Percentiles rank a stretch among this genome's conserved stretches.
phyloP scores from a whole-genome alignment of 148 eudicot species.

The Diospyros kaki region DNA sequence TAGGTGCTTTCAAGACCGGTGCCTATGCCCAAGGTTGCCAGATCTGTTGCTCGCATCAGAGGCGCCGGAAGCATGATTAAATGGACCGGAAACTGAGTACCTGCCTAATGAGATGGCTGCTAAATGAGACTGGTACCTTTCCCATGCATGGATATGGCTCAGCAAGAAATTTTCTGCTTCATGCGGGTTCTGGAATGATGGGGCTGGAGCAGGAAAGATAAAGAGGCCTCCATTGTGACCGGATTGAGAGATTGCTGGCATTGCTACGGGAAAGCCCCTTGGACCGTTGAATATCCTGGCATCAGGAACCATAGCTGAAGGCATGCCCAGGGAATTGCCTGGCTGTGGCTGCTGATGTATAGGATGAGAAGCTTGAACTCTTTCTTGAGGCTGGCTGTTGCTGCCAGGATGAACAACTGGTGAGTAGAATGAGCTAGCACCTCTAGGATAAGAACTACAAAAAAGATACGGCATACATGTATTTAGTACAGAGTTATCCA shows the following conservation, averaged over 20 bases:
- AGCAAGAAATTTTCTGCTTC: conserved; percentile 17
- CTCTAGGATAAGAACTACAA: conserved; percentile 5
- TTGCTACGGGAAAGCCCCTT: conserved; percentile 16
- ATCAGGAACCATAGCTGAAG: conserved; percentile 15
- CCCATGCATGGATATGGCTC: conserved; percentile 5
- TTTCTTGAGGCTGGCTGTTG: conserved; percentile 20
- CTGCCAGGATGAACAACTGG: conserved; percentile 5
- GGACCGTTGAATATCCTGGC: conserved; percentile 26
- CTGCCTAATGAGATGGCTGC: conserved; percentile 17
- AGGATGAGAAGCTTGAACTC: conserved; percentile 19
- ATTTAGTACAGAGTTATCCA: background rate
- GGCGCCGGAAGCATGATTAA: conserved; percentile 16
- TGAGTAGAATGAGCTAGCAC: conserved; percentile 4
- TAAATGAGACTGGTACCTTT: conserved; percentile 15
- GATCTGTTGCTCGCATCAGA: conserved; percentile 21
- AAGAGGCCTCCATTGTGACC: conserved; percentile 22
- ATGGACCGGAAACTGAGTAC: conserved; percentile 12
- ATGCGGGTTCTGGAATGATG: conserved; percentile 17
- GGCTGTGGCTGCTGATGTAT: conserved; percentile 25
- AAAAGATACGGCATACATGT: background rate
- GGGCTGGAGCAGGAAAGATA: conserved; percentile 14
- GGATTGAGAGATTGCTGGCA: conserved; percentile 18
- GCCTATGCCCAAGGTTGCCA: conserved; percentile 23
- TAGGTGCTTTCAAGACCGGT: conserved; percentile 19
- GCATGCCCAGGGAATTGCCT: conserved; percentile 14